Evolutionary conservation across 169 alveolate species (phyloP).

Genomic region (Cryptosporidium meleagridis): DNA sequence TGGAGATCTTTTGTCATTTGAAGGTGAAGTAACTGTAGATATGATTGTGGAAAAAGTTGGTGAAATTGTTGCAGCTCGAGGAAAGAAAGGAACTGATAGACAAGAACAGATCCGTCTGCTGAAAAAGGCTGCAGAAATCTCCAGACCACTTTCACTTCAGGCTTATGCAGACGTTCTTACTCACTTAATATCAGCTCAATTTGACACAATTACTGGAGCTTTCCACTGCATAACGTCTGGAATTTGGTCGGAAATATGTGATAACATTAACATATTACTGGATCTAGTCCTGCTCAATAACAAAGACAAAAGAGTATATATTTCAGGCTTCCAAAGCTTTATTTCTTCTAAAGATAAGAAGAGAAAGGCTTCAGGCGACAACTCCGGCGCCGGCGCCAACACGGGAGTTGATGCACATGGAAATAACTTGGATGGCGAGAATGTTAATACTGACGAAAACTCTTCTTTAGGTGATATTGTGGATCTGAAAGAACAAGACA

Average conservation of each 20-base stretch:
- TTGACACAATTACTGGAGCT: constrained; percentile 89
- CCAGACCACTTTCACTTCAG: constrained; percentile 83
- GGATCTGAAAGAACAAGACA: constrained; percentile 57
- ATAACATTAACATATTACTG: constrained; percentile 78
- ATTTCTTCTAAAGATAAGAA: constrained; percentile 77
- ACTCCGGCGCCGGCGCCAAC: not conserved
- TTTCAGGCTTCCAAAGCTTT: constrained; percentile 80
- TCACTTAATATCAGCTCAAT: constrained; percentile 87
- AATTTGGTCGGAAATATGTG: constrained; percentile 86
- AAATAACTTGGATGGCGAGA: not conserved
- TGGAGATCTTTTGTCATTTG: constrained; percentile 83
- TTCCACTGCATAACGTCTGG: constrained; percentile 84
- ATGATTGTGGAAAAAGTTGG: constrained; percentile 84
- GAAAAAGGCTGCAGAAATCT: constrained; percentile 86
- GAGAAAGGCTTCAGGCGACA: constrained; percentile 52
- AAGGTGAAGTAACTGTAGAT: constrained; percentile 85
- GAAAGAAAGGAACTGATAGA: constrained; percentile 89
- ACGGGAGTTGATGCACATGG: not conserved
- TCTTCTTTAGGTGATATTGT: constrained; percentile 13
- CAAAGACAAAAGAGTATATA: constrained; percentile 76
- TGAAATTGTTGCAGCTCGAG: constrained; percentile 80
- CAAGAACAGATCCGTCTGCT: constrained; percentile 86
- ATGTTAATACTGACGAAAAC: not conserved
- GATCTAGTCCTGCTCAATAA: constrained; percentile 33
- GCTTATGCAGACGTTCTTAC: constrained; percentile 87